A percentile compares a stretch with the other conserved stretches of the same genome.
phyloP scores from a whole-genome alignment of 2,329 filamentous ascomycete species.

The Phialophora verrucosa region DNA sequence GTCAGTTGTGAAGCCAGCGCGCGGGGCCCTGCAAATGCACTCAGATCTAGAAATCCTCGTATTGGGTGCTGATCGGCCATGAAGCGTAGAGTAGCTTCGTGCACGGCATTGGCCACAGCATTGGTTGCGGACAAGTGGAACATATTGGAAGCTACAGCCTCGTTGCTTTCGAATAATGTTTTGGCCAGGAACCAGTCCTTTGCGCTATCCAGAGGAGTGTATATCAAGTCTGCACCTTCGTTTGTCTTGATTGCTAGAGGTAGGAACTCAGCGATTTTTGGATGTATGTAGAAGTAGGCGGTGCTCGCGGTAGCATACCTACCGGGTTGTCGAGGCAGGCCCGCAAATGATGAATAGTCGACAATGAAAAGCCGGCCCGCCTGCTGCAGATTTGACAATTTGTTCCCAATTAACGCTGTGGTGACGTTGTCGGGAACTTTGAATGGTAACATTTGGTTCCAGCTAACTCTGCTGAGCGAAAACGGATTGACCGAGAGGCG shows the following conservation, averaged over 20 bases:
- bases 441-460: background rate
- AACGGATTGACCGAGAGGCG: background rate
- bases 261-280: background rate
- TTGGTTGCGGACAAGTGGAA: conserved; percentile 1
- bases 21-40: background rate
- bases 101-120: background rate
- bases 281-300: background rate
- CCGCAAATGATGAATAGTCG: background rate
- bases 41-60: conserved; percentile 2
- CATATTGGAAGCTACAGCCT: background rate
- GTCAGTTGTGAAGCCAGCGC: background rate
- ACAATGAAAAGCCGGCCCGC: background rate
- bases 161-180: conserved; percentile 4
- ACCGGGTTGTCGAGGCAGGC: background rate
- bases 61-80: conserved; percentile 3
- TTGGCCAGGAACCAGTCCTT: conserved; percentile 4
- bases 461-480: background rate
- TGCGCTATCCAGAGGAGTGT: background rate
- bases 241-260: conserved; percentile 6
- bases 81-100: background rate
- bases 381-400: background rate
- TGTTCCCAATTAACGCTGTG: background rate
- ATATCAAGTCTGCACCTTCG: conserved; percentile 8
- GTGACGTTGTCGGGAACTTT: background rate
- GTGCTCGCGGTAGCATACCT: background rate